A percentile compares a stretch with the other conserved stretches of the same genome.
Conservation (phyloP, 139 green algal species). For the Coelastrella sp. region DNA sequence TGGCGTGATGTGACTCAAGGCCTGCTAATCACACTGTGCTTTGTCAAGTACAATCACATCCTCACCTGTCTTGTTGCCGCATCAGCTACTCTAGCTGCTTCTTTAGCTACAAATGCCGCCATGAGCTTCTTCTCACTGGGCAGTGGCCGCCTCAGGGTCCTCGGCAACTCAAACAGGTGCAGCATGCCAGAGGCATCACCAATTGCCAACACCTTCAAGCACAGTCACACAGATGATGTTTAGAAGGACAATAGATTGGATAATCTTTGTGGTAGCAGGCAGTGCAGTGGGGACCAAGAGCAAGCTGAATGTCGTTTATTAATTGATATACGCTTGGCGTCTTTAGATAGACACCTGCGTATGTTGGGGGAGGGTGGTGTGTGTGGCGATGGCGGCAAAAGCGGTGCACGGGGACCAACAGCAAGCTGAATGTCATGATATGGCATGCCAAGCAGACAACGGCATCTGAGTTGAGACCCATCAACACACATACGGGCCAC, state of each 20-base stretch:
- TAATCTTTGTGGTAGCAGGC: no score
- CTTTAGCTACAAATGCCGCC: conserved; percentile 68
- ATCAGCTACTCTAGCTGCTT: conserved; percentile 61
- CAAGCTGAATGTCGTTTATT: background rate
- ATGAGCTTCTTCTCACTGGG: conserved; percentile 77
- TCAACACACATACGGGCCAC: no score
- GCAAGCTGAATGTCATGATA: no score
- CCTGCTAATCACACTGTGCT: conserved; percentile 13
- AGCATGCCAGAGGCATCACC: conserved; percentile 67
- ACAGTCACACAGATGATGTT: background rate
- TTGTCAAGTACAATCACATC: no score
- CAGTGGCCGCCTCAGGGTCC: conserved; percentile 79
- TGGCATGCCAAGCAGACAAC: no score
- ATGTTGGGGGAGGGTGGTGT: no score
- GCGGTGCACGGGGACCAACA: no score
- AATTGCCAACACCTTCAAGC: conserved; percentile 72
- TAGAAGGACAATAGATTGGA: no score
- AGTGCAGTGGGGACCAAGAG: background rate
- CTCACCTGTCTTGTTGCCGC: conserved; percentile 52
- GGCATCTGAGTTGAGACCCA: no score
- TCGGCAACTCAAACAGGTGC: conserved; percentile 86
- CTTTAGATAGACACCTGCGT: no score
- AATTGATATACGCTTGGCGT: background rate
- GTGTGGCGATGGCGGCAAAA: no score
- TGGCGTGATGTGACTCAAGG: background rate